phyloP scores from a whole-genome alignment of 305 asterid genomes.

The Fraxinus latifolia region DNA sequence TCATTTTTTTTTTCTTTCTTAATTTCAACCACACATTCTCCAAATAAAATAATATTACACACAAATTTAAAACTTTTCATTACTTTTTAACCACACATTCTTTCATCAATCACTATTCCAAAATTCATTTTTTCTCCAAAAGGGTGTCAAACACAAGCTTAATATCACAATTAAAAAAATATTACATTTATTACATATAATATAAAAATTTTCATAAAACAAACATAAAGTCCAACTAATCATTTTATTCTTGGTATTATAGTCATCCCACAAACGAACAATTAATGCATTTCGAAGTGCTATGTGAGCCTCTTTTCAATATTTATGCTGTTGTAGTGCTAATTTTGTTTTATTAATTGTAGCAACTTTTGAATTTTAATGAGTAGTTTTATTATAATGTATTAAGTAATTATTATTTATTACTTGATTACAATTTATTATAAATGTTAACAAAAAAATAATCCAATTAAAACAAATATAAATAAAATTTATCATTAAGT shows the following conservation, averaged over 20 bases:
- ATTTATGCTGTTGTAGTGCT: not conserved
- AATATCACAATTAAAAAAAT: not conserved
- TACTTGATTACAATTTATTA: not conserved
- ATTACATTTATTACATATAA: not conserved
- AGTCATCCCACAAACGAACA: not conserved
- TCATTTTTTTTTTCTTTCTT: no score
- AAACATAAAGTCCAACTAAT: not conserved
- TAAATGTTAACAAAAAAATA: not conserved
- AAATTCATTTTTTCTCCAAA: no score
- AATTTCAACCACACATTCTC: no score
- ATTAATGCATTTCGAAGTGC: not conserved
- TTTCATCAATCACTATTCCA: no score
- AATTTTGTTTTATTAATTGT: not conserved
- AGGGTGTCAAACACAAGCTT: no score
- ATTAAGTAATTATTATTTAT: not conserved
- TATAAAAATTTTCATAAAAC: not conserved
- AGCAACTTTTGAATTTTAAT: not conserved
- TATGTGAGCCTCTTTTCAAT: not conserved
- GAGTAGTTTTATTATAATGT: not conserved
- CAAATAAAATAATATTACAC: no score
- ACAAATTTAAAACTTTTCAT: no score
- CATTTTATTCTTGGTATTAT: not conserved
- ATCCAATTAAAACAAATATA: not conserved
- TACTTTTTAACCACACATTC: no score
- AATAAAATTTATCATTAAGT: not conserved